Percentiles rank a stretch among this genome's conserved stretches.
Evolutionary conservation across 1,139 yeast genomes (phyloP).

Genomic region (Saccharomycopsis crataegensis): DNA sequence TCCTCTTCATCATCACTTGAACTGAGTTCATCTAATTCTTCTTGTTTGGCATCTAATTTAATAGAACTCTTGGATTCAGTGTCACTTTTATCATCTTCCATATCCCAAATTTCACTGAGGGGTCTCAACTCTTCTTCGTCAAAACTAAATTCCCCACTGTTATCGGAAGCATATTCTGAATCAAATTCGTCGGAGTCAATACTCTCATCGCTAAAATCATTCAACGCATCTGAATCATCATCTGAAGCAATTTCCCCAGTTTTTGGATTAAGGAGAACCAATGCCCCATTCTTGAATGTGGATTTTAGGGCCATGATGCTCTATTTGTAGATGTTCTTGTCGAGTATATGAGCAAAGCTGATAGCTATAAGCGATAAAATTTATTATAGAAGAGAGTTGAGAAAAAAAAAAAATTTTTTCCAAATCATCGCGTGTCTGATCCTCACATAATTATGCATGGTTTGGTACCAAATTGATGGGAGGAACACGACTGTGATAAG

Average conservation of each 20-base stretch:
- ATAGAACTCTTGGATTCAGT: slow-evolving; percentile 25
- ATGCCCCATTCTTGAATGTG: slow-evolving; percentile 17
- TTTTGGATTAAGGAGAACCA: slow-evolving; percentile 17
- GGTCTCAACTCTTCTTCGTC: slow-evolving; percentile 74
- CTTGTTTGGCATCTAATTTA: slow-evolving; percentile 24
- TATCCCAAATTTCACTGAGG: slow-evolving; percentile 82
- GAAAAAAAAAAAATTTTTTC: too few species aligned
- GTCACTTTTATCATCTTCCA: slow-evolving; percentile 37
- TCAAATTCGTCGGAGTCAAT: slow-evolving; percentile 19
- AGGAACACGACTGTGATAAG: too few species aligned
- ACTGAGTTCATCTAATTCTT: slow-evolving; percentile 31
- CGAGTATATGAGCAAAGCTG: not conserved
- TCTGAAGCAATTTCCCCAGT: slow-evolving; percentile 14
- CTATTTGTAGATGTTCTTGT: not conserved
- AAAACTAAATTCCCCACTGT: slow-evolving; percentile 30
- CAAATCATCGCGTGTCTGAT: too few species aligned
- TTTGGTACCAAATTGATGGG: too few species aligned
- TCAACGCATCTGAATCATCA: slow-evolving; percentile 13
- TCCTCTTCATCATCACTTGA: slow-evolving; percentile 31
- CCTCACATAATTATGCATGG: too few species aligned
- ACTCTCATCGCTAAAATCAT: slow-evolving; percentile 19
- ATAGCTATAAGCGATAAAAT: too few species aligned
- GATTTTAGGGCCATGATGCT: slow-evolving; percentile 14
- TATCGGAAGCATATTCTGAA: slow-evolving; percentile 16
- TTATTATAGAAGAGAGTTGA: too few species aligned